Evolutionary conservation across 495 filamentous ascomycete genomes (phyloP).

Genomic region (Penicillium herquei): DNA sequence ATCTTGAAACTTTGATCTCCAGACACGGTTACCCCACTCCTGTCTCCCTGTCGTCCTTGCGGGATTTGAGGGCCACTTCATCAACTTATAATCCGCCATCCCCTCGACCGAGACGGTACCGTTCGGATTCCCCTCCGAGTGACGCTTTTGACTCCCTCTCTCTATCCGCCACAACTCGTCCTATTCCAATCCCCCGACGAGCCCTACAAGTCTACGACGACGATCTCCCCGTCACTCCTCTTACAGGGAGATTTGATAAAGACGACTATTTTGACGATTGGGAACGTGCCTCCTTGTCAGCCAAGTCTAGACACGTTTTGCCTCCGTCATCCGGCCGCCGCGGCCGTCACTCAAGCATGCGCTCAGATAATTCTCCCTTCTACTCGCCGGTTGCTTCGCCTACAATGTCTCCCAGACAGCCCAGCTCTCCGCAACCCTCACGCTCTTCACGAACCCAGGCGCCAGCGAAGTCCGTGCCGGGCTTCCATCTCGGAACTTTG

Average conservation of each 20-base stretch:
- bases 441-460: slow-evolving; percentile 26
- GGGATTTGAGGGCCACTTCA: slow-evolving; percentile 68
- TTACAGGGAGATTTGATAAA: slow-evolving; percentile 44
- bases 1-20: slow-evolving; percentile 63
- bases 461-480: slow-evolving; percentile 30
- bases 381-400: slow-evolving; percentile 36
- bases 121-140: slow-evolving; percentile 11
- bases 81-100: slow-evolving; percentile 55
- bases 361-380: slow-evolving; percentile 37
- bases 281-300: slow-evolving; percentile 27
- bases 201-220: slow-evolving; percentile 27
- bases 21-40: slow-evolving; percentile 48
- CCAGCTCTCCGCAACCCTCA: slow-evolving; percentile 36
- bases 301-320: slow-evolving; percentile 17
- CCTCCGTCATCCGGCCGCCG: slow-evolving; percentile 8
- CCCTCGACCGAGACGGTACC: slow-evolving; percentile 16
- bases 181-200: slow-evolving; percentile 42
- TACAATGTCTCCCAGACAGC: slow-evolving; percentile 38
- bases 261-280: slow-evolving; percentile 38
- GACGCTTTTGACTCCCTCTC: slow-evolving; percentile 29
- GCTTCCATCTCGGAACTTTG: slow-evolving; percentile 42
- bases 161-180: slow-evolving; percentile 35
- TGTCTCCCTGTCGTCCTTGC: slow-evolving; percentile 72
- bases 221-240: slow-evolving; percentile 43
- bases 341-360: slow-evolving; percentile 31